Base-by-base conservation (phyloP, 495 filamentous ascomycete species). In the Penicillium turbatum region DNA sequence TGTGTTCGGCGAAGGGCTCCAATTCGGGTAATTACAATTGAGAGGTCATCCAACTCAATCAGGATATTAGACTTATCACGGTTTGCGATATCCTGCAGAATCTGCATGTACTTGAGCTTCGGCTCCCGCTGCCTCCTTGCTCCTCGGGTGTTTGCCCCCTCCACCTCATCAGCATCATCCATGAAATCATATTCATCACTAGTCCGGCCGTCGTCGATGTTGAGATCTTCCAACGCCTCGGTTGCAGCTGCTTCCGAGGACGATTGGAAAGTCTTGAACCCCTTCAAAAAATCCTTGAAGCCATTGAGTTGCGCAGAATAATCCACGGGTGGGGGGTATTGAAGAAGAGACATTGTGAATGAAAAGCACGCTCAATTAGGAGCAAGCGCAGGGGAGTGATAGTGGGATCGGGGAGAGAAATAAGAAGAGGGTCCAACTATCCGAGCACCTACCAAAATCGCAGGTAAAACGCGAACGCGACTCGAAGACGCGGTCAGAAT, bases 171-270 rank as follows among this genome's bases (percentile, higher is more conserved):
- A 41, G 82, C 83, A 70, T 96, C 87, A 62, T 95, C 88, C 87
- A 96, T 89, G 70, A 95, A 89, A 63, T 95, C 90, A 64, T 96
- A 92, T 61, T 95, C 91, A 64, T 97, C 91, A 72, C 88, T 92
- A n/a, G 86, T 79, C 59, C 86, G 84, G 73, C 92, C 87, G 51
- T 86, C 91, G 69, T 92, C 86, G 57, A 98, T 86, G 66, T 89
- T 86, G 63, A 98, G 79, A 46, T 88, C 85, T 54, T 88, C 82
- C 30, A 98, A 73, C 15, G 89, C 90, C 63, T 87, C 81, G 44
- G 81, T 78, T 47, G 86, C 83, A 53, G 88, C 78, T 4, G 81
- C 81, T 62, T 91, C 86, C 45, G 76, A 73, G 48, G 85, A 74
- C 7, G 88, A 85, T 30, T 88, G 82, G 13, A 83, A 80, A 11